Evolutionary conservation across 2,329 filamentous ascomycete species (phyloP), one percentile per base, ranked within the genome.

Genomic region (Drechslerella stenobrocha): DNA sequence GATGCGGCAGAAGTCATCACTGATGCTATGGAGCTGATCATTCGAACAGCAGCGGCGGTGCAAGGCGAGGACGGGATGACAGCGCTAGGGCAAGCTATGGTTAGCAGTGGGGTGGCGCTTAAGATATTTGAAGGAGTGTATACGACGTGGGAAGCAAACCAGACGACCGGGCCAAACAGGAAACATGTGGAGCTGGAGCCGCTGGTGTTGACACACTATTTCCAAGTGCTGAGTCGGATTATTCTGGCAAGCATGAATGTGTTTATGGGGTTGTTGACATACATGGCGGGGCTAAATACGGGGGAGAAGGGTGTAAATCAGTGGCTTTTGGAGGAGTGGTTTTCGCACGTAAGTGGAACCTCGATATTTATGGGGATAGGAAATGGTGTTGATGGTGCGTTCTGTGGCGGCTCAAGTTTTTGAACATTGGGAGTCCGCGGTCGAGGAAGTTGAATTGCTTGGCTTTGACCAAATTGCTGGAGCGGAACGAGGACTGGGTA

Each of bases 141-240:
- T 73, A 82, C 86, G 52, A 82, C 86, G 1, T 86, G 84, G 81
- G 83, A 87, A 73, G 86, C 89, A 1, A 86, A 88, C 72, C 86
- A 95, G 75, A 89, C 88, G 0, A 88, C 88, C 0, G 92, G 93
- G 0, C 91, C 92, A 0, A 88, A 89, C 73, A 82, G 82, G 23
- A 87, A 82, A 71, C 80, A 83, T 18, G 82, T 85, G 37, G 83
- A 84, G 26, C 82, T 96, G 30, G 87, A 87, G 72, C 84, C 85
- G 9, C 81, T 90, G 8, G 86, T 88, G 0, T 85, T 96, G 74
- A 88, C 88, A 0, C 89, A 96, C 74, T 96, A 95, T 75, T 87
- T 95, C 74, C 83, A 84, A 2, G 84, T 97, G 1, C 80, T 98
- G 1, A 86, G 89, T 1, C 87, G 91, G 1, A 81, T 97, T 13